Conservation (phyloP, 768 basidiomycete species). For the Pleurotus salmoneostramineus region DNA sequence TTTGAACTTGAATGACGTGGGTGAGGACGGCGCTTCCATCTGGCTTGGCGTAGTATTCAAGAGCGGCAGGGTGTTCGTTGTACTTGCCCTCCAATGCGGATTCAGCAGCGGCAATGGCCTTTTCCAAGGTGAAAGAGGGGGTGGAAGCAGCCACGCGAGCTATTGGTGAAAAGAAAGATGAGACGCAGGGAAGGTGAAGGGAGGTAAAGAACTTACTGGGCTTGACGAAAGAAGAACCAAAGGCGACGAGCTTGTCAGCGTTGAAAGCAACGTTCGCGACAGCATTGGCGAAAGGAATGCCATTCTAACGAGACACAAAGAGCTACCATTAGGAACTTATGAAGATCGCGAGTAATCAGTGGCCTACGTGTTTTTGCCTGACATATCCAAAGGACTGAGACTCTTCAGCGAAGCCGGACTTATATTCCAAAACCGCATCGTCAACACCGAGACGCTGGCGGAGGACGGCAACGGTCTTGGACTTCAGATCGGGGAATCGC, state of each 20-base stretch:
- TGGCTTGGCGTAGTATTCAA: conserved; percentile 31
- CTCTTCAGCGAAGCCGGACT: conserved; percentile 20
- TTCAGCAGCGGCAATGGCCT: conserved; percentile 34
- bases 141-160: conserved; percentile 25
- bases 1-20: conserved; percentile 30
- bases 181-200: not conserved
- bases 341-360: no score
- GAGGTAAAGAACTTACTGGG: conserved; percentile 22
- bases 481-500: conserved; percentile 20
- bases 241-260: conserved; percentile 34
- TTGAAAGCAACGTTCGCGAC: conserved; percentile 43
- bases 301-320: conserved; percentile 6
- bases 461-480: conserved; percentile 21
- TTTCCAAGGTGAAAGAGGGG: conserved; percentile 28
- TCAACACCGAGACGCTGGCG: conserved; percentile 18
- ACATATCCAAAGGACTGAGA: conserved; percentile 21
- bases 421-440: conserved; percentile 15
- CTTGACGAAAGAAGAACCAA: conserved; percentile 44
- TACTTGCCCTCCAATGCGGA: conserved; percentile 30
- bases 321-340: no score
- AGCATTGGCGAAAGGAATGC: conserved; percentile 29
- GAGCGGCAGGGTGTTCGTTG: conserved; percentile 31
- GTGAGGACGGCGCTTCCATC: conserved; percentile 34
- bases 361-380: conserved; percentile 15
- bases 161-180: conserved; percentile 7